Evolutionary conservation across 306 rosid species (phyloP).

Genomic region (Trifolium subterraneum): DNA sequence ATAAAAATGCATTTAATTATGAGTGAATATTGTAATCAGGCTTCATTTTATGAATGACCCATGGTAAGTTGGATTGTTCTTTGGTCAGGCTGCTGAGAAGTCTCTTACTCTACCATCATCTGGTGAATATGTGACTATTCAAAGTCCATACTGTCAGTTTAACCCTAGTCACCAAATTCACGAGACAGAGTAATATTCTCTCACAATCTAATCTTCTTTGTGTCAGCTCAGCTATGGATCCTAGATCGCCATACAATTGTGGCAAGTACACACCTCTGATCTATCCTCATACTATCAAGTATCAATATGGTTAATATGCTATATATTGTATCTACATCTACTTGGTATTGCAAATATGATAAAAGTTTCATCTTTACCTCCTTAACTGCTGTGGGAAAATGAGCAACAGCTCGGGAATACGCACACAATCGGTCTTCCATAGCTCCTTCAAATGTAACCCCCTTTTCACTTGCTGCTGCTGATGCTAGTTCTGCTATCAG

Average conservation of each 20-base stretch:
- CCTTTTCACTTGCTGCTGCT: slow-evolving; percentile 83
- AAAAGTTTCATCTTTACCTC: slow-evolving; percentile 59
- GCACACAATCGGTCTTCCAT: slow-evolving; percentile 91
- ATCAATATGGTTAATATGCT: background rate
- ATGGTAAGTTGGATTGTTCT: background rate
- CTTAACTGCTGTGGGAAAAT: slow-evolving; percentile 96
- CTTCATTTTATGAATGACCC: background rate
- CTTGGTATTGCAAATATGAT: background rate
- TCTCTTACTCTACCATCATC: background rate
- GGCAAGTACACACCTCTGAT: background rate
- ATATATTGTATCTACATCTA: background rate
- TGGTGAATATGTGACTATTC: background rate
- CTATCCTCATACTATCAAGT: background rate
- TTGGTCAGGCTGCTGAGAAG: background rate
- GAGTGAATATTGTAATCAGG: background rate
- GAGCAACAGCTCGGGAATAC: slow-evolving; percentile 81
- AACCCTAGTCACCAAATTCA: background rate
- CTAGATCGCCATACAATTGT: background rate
- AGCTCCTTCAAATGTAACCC: slow-evolving; percentile 68
- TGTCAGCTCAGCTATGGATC: background rate
- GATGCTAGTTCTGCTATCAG: slow-evolving; percentile 76
- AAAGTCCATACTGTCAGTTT: background rate
- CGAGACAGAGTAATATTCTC: too few species aligned
- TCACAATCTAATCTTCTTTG: background rate
- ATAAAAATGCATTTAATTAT: background rate